A percentile compares a stretch with the other conserved stretches of the same genome.
These are phyloP conservation scores for Fusarium sp. DNA, from an alignment of 2,329 filamentous ascomycete genomes.

Conservation along the genomic window DNA sequence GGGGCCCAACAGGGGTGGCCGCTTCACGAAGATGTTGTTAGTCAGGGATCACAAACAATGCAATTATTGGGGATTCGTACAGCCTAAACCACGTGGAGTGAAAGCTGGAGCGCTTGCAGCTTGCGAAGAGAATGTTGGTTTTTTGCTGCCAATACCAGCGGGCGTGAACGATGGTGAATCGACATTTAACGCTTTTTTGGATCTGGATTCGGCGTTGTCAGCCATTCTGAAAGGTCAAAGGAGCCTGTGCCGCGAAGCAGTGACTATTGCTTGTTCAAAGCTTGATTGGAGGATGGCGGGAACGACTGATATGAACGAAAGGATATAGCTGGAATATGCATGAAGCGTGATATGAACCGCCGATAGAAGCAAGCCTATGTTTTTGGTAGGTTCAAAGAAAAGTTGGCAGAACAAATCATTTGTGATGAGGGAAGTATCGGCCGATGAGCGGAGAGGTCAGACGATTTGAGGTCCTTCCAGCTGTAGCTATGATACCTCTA, in stretches of 20 bases:
- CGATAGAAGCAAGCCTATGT: background rate
- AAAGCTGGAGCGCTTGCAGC: slow-evolving; percentile 91
- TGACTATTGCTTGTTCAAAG: background rate
- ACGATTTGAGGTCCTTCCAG: slow-evolving; percentile 21
- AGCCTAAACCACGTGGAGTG: slow-evolving; percentile 75
- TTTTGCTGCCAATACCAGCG: slow-evolving; percentile 70
- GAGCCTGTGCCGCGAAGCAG: background rate
- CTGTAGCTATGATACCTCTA: slow-evolving; percentile 14
- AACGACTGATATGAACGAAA: background rate
- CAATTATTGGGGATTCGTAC: slow-evolving; percentile 48
- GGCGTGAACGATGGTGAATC: slow-evolving; percentile 97
- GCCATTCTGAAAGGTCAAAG: slow-evolving; percentile 18
- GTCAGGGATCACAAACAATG: slow-evolving; percentile 11
- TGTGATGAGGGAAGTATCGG: slow-evolving; percentile 21
- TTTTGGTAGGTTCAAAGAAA: slow-evolving; percentile 1
- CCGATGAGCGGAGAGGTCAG: slow-evolving; percentile 29
- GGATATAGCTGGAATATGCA: slow-evolving; percentile 11
- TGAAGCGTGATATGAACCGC: background rate
- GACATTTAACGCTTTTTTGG: slow-evolving; percentile 89
- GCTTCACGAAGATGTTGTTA: slow-evolving; percentile 46
- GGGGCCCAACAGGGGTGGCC: slow-evolving; percentile 57
- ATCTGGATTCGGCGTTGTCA: slow-evolving; percentile 52
- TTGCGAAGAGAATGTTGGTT: slow-evolving; percentile 87
- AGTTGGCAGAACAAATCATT: slow-evolving; percentile 7
- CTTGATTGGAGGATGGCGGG: background rate